These are phyloP conservation scores for Thermomyces lanuginosus DNA, from an alignment of 2,329 filamentous ascomycete species.

Conservation along the genomic window DNA sequence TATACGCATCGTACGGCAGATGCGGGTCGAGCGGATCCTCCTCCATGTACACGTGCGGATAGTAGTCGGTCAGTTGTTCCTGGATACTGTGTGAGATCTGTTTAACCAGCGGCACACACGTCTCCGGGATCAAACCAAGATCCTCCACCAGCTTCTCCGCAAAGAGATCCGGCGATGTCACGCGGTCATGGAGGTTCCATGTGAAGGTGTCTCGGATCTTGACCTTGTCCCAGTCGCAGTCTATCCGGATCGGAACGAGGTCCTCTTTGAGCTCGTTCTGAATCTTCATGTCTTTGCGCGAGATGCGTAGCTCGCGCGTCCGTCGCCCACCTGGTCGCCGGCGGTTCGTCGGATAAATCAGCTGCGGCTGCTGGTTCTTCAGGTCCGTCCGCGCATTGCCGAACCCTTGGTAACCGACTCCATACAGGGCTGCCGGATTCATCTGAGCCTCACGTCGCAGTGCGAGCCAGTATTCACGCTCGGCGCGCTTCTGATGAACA, in stretches of 20 bases:
- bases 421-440: slow-evolving; percentile 45
- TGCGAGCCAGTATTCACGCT: slow-evolving; percentile 53
- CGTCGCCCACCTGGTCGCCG: slow-evolving; percentile 60
- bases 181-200: slow-evolving; percentile 90
- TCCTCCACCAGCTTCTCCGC: slow-evolving; percentile 84
- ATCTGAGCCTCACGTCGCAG: slow-evolving; percentile 43
- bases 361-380: slow-evolving; percentile 44
- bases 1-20: slow-evolving; percentile 82
- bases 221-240: slow-evolving; percentile 90
- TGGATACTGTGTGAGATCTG: slow-evolving; percentile 56
- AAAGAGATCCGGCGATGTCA: slow-evolving; percentile 65
- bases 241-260: slow-evolving; percentile 74
- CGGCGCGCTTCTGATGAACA: slow-evolving; percentile 47
- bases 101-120: slow-evolving; percentile 38
- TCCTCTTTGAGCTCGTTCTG: slow-evolving; percentile 88
- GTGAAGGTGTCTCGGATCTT: slow-evolving; percentile 95
- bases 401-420: slow-evolving; percentile 67
- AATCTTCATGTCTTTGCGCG: slow-evolving; percentile 61
- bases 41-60: slow-evolving; percentile 76
- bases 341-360: slow-evolving; percentile 68
- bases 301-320: slow-evolving; percentile 55
- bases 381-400: slow-evolving; percentile 73
- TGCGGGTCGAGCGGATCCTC: slow-evolving; percentile 83
- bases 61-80: slow-evolving; percentile 85
- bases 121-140: slow-evolving; percentile 55